Evolutionary conservation across 2,329 filamentous ascomycete species (phyloP).

Genomic region (Zelopaecilomyces penicillatus): DNA sequence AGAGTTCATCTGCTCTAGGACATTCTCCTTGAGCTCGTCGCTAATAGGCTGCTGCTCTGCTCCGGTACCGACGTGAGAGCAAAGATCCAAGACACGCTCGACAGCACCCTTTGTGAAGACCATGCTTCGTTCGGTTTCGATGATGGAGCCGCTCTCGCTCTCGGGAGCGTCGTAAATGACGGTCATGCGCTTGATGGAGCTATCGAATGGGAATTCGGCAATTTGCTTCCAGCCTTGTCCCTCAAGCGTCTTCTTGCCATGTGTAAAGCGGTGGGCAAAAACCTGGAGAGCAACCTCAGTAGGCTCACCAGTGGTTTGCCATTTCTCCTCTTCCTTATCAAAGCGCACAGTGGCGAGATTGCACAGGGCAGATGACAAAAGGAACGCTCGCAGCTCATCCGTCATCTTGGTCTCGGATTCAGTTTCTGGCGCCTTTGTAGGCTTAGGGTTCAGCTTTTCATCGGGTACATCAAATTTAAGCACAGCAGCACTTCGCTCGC

Average conservation of each 20-base stretch:
- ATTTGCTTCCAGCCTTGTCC: constrained; percentile 51
- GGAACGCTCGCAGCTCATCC: constrained; percentile 41
- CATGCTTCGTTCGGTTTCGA: constrained; percentile 37
- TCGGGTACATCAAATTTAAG: constrained; percentile 57
- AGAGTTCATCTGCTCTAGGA: constrained; percentile 46
- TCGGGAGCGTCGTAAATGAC: constrained; percentile 55
- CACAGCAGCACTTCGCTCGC: constrained; percentile 50
- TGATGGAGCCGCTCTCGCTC: constrained; percentile 28
- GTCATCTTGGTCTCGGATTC: constrained; percentile 38
- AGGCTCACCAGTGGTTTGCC: constrained; percentile 62
- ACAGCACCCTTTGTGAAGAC: constrained; percentile 55
- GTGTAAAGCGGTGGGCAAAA: constrained; percentile 60
- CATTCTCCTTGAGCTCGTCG: constrained; percentile 39
- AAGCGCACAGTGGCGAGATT: constrained; percentile 54
- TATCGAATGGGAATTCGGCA: constrained; percentile 72
- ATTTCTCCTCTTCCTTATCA: constrained; percentile 45
- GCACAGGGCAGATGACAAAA: constrained; percentile 53
- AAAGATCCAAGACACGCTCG: constrained; percentile 51
- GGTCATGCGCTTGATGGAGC: constrained; percentile 70
- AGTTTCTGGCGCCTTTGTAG: constrained; percentile 17
- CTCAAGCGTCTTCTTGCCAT: constrained; percentile 46
- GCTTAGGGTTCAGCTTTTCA: constrained; percentile 38
- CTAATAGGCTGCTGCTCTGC: constrained; percentile 37
- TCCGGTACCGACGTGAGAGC: constrained; percentile 37
- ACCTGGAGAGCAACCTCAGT: constrained; percentile 73